Percentiles rank a stretch among this genome's conserved stretches.
Evolutionary conservation across 345 rosid species (phyloP).

Genomic region (Dipteronia dyeriana): DNA sequence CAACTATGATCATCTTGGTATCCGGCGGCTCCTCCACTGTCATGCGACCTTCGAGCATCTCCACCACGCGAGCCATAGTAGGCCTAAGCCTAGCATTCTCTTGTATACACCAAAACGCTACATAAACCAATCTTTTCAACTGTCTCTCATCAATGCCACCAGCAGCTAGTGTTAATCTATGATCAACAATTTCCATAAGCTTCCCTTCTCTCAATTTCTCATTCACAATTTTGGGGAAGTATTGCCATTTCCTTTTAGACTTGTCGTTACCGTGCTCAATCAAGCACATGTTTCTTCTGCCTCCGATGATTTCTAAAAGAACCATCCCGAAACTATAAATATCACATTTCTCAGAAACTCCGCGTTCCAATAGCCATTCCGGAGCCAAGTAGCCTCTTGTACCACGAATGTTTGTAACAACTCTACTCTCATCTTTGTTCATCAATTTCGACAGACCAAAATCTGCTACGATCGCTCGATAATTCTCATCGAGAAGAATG

Average conservation of each 20-base stretch:
- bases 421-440: constrained; percentile 58
- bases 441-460: constrained; percentile 72
- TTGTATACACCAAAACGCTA: constrained; percentile 92
- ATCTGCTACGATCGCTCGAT: constrained; percentile 54
- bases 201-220: constrained; percentile 64
- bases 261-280: constrained; percentile 36
- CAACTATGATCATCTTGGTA: constrained; percentile 62
- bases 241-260: constrained; percentile 51
- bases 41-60: constrained; percentile 81
- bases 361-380: constrained; percentile 63
- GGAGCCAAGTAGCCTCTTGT: constrained; percentile 76
- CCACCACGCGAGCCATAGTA: constrained; percentile 61
- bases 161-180: constrained; percentile 35
- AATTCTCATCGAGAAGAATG: constrained; percentile 58
- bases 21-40: constrained; percentile 70
- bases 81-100: constrained; percentile 70
- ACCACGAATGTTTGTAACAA: constrained; percentile 63
- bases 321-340: constrained; percentile 79
- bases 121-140: constrained; percentile 50
- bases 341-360: constrained; percentile 72
- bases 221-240: constrained; percentile 67
- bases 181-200: constrained; percentile 72
- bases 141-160: constrained; percentile 61
- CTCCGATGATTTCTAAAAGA: constrained; percentile 70
- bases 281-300: constrained; percentile 50